A percentile compares a stretch with the other conserved stretches of the same genome.
Conservation (phyloP, 2,329 filamentous ascomycete genomes). For the Colletotrichum eleusines region DNA sequence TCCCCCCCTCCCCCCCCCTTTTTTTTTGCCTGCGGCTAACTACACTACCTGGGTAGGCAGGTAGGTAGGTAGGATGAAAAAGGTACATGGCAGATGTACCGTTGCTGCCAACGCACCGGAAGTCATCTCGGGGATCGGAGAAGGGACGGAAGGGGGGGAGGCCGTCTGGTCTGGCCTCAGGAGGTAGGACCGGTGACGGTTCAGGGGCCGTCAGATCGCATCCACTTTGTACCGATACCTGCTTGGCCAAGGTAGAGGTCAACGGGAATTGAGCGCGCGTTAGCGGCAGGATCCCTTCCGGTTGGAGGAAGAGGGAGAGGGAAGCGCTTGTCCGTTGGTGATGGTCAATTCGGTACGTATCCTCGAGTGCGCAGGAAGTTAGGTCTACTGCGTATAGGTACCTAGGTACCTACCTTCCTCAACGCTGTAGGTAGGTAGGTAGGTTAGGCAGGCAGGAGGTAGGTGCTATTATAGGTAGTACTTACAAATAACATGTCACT, state of each 20-base stretch:
- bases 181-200: slow-evolving; percentile 14
- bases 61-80: not conserved
- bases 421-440: not conserved
- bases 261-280: slow-evolving; percentile 24
- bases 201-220: slow-evolving; percentile 1
- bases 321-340: slow-evolving; percentile 1
- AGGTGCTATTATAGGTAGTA: no score
- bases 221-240: slow-evolving; percentile 19
- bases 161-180: slow-evolving; percentile 16
- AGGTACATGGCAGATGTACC: slow-evolving; percentile 11
- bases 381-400: no score
- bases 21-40: not conserved
- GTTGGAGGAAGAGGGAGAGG: slow-evolving; percentile 20
- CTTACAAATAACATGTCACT: not conserved
- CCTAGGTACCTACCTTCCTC: no score
- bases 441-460: not conserved
- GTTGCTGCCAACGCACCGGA: slow-evolving; percentile 19
- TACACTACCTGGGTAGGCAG: not conserved
- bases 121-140: slow-evolving; percentile 18
- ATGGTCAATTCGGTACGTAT: slow-evolving; percentile 19
- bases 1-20: not conserved
- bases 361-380: not conserved
- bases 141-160: slow-evolving; percentile 11
- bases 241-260: slow-evolving; percentile 1
- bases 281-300: slow-evolving; percentile 14